Evolutionary conservation across 164 flowering plant genomes (phyloP).

Genomic region (Vitis rupestris): DNA sequence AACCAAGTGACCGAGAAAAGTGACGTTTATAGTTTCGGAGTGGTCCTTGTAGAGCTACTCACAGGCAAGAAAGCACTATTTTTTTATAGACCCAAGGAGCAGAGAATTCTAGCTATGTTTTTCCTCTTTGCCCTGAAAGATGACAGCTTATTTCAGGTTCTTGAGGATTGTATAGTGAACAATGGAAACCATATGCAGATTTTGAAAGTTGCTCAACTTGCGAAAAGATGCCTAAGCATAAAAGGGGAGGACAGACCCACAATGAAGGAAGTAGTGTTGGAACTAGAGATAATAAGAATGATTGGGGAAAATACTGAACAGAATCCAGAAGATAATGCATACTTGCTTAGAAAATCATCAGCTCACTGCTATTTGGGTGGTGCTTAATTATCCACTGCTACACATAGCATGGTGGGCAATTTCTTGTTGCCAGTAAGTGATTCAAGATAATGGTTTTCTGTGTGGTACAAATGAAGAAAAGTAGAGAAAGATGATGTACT

Average conservation of each 20-base stretch:
- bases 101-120: constrained; percentile 24
- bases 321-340: neutral
- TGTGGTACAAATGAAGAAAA: too few relatives aligned
- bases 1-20: constrained; percentile 40
- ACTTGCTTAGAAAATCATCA: neutral
- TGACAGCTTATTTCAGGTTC: constrained; percentile 4
- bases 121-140: constrained; percentile 26
- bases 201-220: constrained; percentile 16
- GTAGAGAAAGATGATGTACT: too few relatives aligned
- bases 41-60: constrained; percentile 39
- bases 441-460: too few relatives aligned
- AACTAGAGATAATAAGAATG: constrained; percentile 9
- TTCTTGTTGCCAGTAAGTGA: too few relatives aligned
- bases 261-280: constrained; percentile 20
- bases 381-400: neutral
- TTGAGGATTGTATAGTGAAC: constrained; percentile 13
- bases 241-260: constrained; percentile 15
- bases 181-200: constrained; percentile 6
- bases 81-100: constrained; percentile 15
- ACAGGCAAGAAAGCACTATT: constrained; percentile 28
- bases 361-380: too few relatives aligned
- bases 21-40: constrained; percentile 50
- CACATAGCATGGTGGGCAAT: neutral
- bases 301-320: constrained; percentile 6
- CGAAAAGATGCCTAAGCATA: constrained; percentile 11